Evolutionary conservation across 1,284 basidiomycete genomes (phyloP), one percentile per base, ranked within the genome.

Genomic region (Mycena sp.): DNA sequence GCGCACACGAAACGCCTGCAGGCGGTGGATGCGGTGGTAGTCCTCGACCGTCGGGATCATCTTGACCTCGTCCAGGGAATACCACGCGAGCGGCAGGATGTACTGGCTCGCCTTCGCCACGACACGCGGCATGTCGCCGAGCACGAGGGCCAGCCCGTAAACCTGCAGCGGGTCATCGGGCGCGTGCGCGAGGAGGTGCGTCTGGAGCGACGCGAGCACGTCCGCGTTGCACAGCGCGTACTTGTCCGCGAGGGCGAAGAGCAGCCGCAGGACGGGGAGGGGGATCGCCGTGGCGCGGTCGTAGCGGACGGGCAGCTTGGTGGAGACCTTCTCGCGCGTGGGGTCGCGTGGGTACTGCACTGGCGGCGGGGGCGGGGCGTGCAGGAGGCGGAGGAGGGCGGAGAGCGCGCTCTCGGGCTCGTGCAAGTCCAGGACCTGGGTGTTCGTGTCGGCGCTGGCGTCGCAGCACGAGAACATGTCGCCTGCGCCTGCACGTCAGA

Each of bases 381-480:
- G 86, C 48, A 90, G 70, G 28, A 90, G 74, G 28, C 78, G 77
- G 30, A 90, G 78, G 14, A 91, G 78, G 10, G 82, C 74, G 48
- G 76, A 73, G 11, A 90, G 73, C 30, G 77, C 74, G 11, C 77
- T 73, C 25, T 81, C 77, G 12, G 79, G 72, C 70, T 90, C 89
- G 53, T 83, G 77, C 25, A 90, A 72, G 58, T 86, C 84, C 21
- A 89, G 73, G 14, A 70, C 70, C 50, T 80, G 58, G 12, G 62
- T 38, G 25, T 66, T 52, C 17, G 69, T 64, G 50, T 72, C 58
- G 43, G 69, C 60, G 45, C 62, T 71, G 21, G 74, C 70, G 44
- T 86, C 81, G 67, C 87, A 88, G 65, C 82, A 82, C 29, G 78
- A 73, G 71, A 90, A 89, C 88, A 90, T 89, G 69, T 87, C 81